phyloP scores from a whole-genome alignment of 2,329 filamentous ascomycete genomes.

The Sporothrix curviconia region DNA sequence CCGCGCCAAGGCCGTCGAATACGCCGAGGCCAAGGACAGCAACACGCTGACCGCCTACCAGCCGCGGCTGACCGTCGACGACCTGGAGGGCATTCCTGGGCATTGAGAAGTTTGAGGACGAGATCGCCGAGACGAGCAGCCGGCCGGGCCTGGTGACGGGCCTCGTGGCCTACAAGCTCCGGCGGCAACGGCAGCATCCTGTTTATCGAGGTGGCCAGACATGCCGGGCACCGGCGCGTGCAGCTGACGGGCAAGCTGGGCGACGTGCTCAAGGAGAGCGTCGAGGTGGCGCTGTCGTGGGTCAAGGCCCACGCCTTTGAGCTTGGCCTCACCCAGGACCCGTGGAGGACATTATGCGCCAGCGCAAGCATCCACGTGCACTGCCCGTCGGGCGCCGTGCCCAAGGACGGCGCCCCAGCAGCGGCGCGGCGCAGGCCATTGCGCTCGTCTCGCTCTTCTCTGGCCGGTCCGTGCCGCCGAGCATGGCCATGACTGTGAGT shows the following conservation, averaged over 20 bases:
- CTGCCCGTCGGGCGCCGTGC: slow-evolving; percentile 88
- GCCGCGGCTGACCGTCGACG: slow-evolving; percentile 64
- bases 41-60: slow-evolving; percentile 64
- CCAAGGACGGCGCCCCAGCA: slow-evolving; percentile 84
- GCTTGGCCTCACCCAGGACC: slow-evolving; percentile 73
- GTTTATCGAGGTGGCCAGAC: slow-evolving; percentile 95
- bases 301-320: slow-evolving; percentile 94
- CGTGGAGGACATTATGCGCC: slow-evolving; percentile 90
- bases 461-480: slow-evolving; percentile 77
- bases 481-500: slow-evolving; percentile 86
- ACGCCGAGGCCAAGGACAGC: slow-evolving; percentile 78
- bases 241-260: slow-evolving; percentile 95
- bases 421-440: slow-evolving; percentile 89
- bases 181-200: slow-evolving; percentile 93
- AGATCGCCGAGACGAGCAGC: slow-evolving; percentile 79
- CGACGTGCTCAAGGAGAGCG: slow-evolving; percentile 92
- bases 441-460: slow-evolving; percentile 87
- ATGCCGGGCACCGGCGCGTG: slow-evolving; percentile 90
- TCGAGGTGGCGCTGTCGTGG: slow-evolving; percentile 94
- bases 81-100: slow-evolving; percentile 88
- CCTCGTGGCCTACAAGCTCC: slow-evolving; percentile 85
- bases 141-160: slow-evolving; percentile 92
- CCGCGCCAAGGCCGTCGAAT: slow-evolving; percentile 91
- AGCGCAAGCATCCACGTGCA: slow-evolving; percentile 91
- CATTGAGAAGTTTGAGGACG: slow-evolving; percentile 89